Evolutionary conservation across 1,284 basidiomycete genomes (phyloP), one percentile per base, ranked within the genome.

Genomic region (Apiotrichum montevideense): DNA sequence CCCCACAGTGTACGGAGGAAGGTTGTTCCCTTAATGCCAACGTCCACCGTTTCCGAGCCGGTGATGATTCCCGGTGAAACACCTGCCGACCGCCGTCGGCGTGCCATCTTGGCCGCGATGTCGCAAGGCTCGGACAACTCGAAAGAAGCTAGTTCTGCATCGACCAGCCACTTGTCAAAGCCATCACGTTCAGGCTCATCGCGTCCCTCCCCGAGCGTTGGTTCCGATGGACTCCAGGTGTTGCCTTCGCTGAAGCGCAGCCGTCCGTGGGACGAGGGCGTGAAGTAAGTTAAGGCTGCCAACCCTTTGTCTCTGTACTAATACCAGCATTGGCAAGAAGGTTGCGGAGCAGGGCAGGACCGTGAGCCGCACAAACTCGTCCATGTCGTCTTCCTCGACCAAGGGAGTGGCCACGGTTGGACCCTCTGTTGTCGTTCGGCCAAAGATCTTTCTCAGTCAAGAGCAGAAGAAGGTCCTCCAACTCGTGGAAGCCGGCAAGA

Each of bases 391-490:
- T 6, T 51, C 40, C 9, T 50, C 40, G 14, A 47, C 37, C 33
- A 54, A 42, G 29, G 56, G 58, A 33, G 51, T 53, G 43, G 14
- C 57, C 10, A 47, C 41, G 41, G 39, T 56, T 41, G 33, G 56
- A 33, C 57, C 61, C 48, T 43, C 63, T 13, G 52, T 76, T 51
- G 72, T 69, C 54, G 75, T 78, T 63, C 66, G 68, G 48, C 72
- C 75, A 46, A 76, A 78, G 63, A 72, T 81, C 32, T 58, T 74
- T 7, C 79, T 97, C 57, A 93, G 90, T 69, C 77, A 82, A 56
- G 92, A 96, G 69, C 93, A 97, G 74, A 84, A 80, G 54, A 82
- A 87, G 62, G 89, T 97, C 46, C 77, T 95, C 58, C 80, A 83
- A 58, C 59, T 78, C 56, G 82, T 95, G 4, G 74, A 85, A 34